Base-by-base conservation (phyloP, 2,329 filamentous ascomycete genomes). In the Hypoxylon sp. region DNA sequence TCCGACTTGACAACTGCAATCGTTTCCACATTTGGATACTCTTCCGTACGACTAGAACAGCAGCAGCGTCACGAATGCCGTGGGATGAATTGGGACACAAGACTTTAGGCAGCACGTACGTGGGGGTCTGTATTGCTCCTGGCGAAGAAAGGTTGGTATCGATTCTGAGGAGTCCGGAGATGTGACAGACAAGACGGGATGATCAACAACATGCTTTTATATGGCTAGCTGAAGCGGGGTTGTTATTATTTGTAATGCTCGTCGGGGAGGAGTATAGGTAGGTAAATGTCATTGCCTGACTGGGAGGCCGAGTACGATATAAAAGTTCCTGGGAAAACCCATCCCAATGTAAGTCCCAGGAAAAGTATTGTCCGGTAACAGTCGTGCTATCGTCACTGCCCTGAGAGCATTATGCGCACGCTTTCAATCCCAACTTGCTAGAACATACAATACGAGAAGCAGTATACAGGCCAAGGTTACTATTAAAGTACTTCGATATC, bases 321-420 rank as follows among this genome's bases (percentile, higher is more conserved):
- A 60, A 70, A 68, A 38, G 11, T n/a, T 41, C 30, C 11, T 36
- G 10, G 9, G 19, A 14, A 38, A 21, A 23, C 57, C 50, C 36
- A n/a, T 64, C 5, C 25, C 4, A n/a, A 45, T 13, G 30, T 51
- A 45, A 51, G 23, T 17, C 34, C 17, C 23, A 30, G 4, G 9
- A n/a, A 30, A n/a, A 14, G 23, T 38, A 19, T 13, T n/a, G n/a
- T n/a, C n/a, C n/a, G 7, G 7, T 9, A 49, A 13, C 5, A 14
- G n/a, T 21, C 30, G 19, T 41, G 7, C 2, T n/a, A 17, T 38
- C 13, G 1, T n/a, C 4, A 9, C 25, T 57, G 11, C 25, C 43
- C 45, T 43, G 34, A 38, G 38, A 43, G 48, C 48, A 48, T 5
- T 30, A 38, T 55, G n/a, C 21, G 48, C 57, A 43, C 32, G 23